Evolutionary conservation across 495 filamentous ascomycete species (phyloP), one percentile per base, ranked within the genome.

Genomic region (Lophiotrema nucula): DNA sequence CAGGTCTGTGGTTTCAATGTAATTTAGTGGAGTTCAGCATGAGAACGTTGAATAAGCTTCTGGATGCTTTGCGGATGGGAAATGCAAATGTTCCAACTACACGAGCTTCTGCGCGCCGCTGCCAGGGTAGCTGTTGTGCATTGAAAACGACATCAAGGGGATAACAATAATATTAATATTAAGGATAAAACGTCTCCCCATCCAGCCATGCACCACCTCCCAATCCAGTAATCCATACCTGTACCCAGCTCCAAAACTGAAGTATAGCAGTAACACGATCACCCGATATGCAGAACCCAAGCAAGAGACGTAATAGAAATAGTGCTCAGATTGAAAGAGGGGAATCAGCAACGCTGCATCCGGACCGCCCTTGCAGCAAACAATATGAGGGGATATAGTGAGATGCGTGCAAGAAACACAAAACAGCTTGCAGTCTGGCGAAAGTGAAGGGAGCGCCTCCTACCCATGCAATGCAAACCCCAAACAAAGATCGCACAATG

Each of bases 151-250:
- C n/a, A n/a, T n/a, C n/a, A 35, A 15, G 15, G 23, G 18, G 15
- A 4, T 31, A 49, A 35, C 11, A 49, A 49, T 49, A 35, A 31
- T 5, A 49, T 49, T 49, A 49, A 31, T 28, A 49, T 49, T 49
- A 49, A 49, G 46, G 46, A 49, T 33, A 43, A 26, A 11, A 4
- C 39, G 22, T 6, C 39, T 42, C 6, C 39, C n/a, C n/a, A n/a
- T n/a, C n/a, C n/a, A n/a, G 8, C 31, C 31, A 35, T 35, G 15
- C 8, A 8, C 31, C 31, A 35, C 8, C 31, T 35, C 8, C 15
- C 31, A 35, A 35, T 35, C 8, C 31, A 35, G 31, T 35, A 35
- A 15, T 35, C 31, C 15, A 35, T 35, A 35, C 15, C 31, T 15
- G 31, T 15, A 35, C 31, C 15, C 31, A 8, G 31, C 31, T 35